Conservation (phyloP, 176 grass and related monocot species). For the Poa pratensis region DNA sequence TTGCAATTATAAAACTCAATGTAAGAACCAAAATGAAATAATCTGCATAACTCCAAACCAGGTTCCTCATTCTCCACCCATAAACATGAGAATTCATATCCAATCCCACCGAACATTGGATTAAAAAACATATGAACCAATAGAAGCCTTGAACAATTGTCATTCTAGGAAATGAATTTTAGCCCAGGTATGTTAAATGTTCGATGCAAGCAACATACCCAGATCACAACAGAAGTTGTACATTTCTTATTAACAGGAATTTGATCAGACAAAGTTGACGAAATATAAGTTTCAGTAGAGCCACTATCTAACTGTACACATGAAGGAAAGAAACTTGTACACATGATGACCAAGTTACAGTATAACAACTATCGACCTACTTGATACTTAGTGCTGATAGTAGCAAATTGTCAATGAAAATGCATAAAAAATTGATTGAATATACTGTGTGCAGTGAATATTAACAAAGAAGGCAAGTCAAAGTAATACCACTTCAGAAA, state of each 20-base stretch:
- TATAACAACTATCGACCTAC: not conserved
- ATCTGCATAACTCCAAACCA: not conserved
- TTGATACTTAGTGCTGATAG: no score
- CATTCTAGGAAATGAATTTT: not conserved
- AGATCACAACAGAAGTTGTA: not conserved
- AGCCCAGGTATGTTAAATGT: not conserved
- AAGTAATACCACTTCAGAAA: no score
- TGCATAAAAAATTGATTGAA: no score
- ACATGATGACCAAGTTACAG: not conserved
- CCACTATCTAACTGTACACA: not conserved
- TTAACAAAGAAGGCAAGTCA: no score
- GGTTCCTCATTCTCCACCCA: not conserved
- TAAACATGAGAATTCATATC: not conserved
- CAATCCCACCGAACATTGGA: not conserved
- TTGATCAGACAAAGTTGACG: not conserved
- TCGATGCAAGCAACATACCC: not conserved
- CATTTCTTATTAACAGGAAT: not conserved
- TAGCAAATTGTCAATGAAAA: no score
- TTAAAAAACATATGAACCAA: not conserved
- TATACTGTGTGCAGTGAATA: no score
- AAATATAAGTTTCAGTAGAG: not conserved
- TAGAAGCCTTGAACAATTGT: not conserved
- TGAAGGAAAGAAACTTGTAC: not conserved
- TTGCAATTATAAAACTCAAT: not conserved
- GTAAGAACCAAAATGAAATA: not conserved